These are phyloP conservation scores for Pestalotiopsis sp. DNA, from an alignment of 2,329 filamentous ascomycete genomes.

Conservation along the genomic window DNA sequence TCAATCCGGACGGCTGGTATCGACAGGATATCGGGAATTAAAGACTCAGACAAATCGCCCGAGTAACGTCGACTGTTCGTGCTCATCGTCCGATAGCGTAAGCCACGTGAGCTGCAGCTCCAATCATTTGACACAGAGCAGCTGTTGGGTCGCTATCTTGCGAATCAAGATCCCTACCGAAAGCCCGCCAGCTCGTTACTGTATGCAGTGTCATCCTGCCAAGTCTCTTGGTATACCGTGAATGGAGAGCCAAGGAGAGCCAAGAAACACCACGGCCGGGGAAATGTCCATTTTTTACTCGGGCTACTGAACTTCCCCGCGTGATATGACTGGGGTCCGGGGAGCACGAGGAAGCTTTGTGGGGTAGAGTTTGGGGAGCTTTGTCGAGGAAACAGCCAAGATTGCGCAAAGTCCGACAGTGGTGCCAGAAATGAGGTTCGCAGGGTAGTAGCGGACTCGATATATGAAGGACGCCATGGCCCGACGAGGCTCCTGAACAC, in stretches of 20 bases:
- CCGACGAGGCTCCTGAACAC: not conserved
- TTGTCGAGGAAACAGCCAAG: not conserved
- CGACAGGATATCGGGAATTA: not conserved
- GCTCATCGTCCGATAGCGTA: not conserved
- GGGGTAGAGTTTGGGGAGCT: slow-evolving; percentile 1
- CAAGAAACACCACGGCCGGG: slow-evolving; percentile 4
- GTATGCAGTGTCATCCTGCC: slow-evolving; percentile 6
- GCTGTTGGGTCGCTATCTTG: not conserved
- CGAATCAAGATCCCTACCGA: not conserved
- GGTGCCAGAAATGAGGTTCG: not conserved
- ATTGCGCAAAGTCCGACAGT: not conserved
- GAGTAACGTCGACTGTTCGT: not conserved
- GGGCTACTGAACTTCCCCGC: not conserved
- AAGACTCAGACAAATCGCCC: not conserved
- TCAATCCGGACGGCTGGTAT: not conserved
- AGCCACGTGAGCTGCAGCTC: slow-evolving; percentile 3
- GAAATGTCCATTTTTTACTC: not conserved
- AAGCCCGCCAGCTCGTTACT: not conserved
- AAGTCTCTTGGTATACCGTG: slow-evolving; percentile 2
- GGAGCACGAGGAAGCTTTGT: not conserved
- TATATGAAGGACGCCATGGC: not conserved
- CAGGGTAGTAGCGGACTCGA: not conserved
- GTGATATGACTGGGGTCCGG: not conserved
- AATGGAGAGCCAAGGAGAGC: slow-evolving; percentile 7
- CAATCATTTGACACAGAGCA: not conserved